Evolutionary conservation across 805 yeast species (phyloP).

Genomic region (Ogataea pilisensis): DNA sequence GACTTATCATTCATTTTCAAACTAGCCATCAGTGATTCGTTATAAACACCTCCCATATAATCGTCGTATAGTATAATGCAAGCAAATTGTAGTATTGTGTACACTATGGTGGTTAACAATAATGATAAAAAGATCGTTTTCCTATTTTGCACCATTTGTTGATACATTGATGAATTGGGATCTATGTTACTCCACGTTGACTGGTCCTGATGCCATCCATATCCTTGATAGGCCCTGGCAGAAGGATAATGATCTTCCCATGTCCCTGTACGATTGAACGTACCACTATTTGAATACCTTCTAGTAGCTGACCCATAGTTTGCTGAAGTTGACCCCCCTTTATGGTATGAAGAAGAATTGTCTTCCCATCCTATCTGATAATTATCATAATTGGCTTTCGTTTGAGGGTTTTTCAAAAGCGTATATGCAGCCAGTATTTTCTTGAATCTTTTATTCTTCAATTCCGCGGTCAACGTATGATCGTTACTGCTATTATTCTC

Average conservation of each 20-base stretch:
- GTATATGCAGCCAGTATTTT: slow-evolving; percentile 54
- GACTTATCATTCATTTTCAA: slow-evolving; percentile 36
- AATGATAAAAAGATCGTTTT: slow-evolving; percentile 25
- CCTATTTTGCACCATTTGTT: slow-evolving; percentile 27
- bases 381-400: slow-evolving; percentile 43
- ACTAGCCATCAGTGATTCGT: slow-evolving; percentile 15
- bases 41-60: slow-evolving; percentile 27
- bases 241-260: slow-evolving; percentile 28
- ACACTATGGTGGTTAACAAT: slow-evolving; percentile 24
- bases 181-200: slow-evolving; percentile 23
- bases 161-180: slow-evolving; percentile 22
- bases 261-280: slow-evolving; percentile 21
- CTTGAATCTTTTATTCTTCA: slow-evolving; percentile 47
- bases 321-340: slow-evolving; percentile 11
- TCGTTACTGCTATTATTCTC: slow-evolving; percentile 2
- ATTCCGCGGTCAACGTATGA: slow-evolving; percentile 14
- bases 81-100: slow-evolving; percentile 28
- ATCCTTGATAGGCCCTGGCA: slow-evolving; percentile 14
- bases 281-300: too few relatives aligned
- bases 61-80: slow-evolving; percentile 29
- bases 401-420: slow-evolving; percentile 43
- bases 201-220: slow-evolving; percentile 25
- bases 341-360: slow-evolving; percentile 18
- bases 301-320: neutral
- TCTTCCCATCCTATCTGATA: slow-evolving; percentile 44